Conservation (phyloP, 2,329 filamentous ascomycete species). For the Colletotrichum sojae region DNA sequence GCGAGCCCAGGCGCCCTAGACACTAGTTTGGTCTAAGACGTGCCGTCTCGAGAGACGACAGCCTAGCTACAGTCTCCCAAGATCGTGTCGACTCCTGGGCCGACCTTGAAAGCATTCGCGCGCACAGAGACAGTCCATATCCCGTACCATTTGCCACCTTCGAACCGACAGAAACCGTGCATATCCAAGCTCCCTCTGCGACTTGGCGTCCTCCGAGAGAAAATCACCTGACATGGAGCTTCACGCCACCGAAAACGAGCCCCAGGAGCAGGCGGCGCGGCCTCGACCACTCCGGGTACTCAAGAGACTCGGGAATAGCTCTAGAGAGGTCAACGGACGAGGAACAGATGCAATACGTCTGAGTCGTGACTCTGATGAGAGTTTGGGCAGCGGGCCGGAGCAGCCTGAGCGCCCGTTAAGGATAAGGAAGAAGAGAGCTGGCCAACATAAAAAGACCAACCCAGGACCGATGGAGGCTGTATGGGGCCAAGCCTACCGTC, state of each 20-base stretch:
- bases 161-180: constrained; percentile 8
- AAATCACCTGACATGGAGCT: constrained; percentile 50
- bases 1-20: constrained; percentile 17
- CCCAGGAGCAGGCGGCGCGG: constrained; percentile 44
- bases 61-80: constrained; percentile 14
- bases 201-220: constrained; percentile 53
- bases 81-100: constrained; percentile 49
- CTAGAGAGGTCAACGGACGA: constrained; percentile 13
- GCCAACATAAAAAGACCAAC: constrained; percentile 13
- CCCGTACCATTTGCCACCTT: constrained; percentile 11
- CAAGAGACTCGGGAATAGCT: constrained; percentile 53
- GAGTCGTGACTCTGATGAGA: constrained; percentile 47
- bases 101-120: constrained; percentile 50
- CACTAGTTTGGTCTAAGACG: constrained; percentile 33
- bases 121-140: constrained; percentile 17
- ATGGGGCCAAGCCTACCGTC: neutral
- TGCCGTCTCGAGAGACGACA: constrained; percentile 9
- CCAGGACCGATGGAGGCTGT: neutral
- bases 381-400: constrained; percentile 46
- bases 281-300: constrained; percentile 66
- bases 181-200: constrained; percentile 14
- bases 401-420: constrained; percentile 47
- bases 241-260: constrained; percentile 44
- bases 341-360: constrained; percentile 41
- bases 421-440: constrained; percentile 53